Evolutionary conservation across 2,329 filamentous ascomycete genomes (phyloP), one percentile per base, ranked within the genome.

Genomic region (Myriosclerotinia scirpicola): DNA sequence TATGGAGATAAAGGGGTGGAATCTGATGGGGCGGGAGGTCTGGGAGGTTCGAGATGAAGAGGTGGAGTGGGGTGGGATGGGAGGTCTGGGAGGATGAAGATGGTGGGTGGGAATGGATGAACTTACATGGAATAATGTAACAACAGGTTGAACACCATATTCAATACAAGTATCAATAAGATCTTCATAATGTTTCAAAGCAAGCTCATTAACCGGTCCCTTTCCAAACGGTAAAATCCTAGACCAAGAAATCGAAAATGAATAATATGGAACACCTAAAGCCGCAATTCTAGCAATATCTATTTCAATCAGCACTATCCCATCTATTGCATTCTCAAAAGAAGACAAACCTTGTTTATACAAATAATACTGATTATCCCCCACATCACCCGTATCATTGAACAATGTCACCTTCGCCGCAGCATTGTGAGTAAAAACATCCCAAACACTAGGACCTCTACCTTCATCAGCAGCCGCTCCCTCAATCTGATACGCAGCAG

Each of bases 221-320:
- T 81, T 67, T 0, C 78, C 80, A 68, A 84, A 85, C 0, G 83
- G 83, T 9, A 85, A 69, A 44, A 85, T 81, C 17, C 83, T 76
- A 0, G 81, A 78, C 83, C 83, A 85, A 0, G 81, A 76, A 59
- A 85, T 82, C 2, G 80, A 82, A 68, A 85, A 84, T 0, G 81
- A 80, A 72, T 83, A 85, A 48, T 82, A 80, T 58, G 79, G 79
- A 6, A 83, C 79, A 0, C 83, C 83, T 73, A 85, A 80, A 1
- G 82, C 77, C 1, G 83, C 83, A 15, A 85, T 77, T 0, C 82
- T 78, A 64, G 81, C 82, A 40, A 85, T 84, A 53, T 85, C 82
- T 74, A 54, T 36, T 36, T 14, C 17, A 14, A 20, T 60, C 22
- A 62, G 73, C 8, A 7, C 38, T 9, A 15, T n/a, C 5, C 14